Conservation (phyloP, 495 filamentous ascomycete genomes). For the Aspergillus hancockii region DNA sequence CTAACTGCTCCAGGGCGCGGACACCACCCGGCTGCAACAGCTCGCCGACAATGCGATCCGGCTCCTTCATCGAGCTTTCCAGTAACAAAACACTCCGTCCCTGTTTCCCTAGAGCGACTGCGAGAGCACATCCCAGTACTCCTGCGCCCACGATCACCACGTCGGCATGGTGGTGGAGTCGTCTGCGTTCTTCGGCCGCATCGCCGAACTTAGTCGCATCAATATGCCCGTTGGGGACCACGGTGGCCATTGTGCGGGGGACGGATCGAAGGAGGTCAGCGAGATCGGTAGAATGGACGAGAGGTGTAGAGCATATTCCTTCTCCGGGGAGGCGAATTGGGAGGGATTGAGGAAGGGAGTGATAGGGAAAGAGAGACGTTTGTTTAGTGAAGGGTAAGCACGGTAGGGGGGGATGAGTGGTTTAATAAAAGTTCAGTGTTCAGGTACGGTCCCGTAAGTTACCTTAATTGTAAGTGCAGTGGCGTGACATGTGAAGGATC, state of each 20-base stretch:
- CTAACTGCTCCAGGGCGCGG: slow-evolving; percentile 75
- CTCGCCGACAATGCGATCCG: slow-evolving; percentile 95
- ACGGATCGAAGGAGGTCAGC: slow-evolving; percentile 13
- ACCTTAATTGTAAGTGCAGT: slow-evolving; percentile 11
- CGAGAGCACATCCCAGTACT: slow-evolving; percentile 83
- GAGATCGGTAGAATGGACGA: slow-evolving; percentile 10
- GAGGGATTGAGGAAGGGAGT: slow-evolving; percentile 8
- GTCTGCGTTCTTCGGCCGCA: slow-evolving; percentile 41
- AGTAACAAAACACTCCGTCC: slow-evolving; percentile 90
- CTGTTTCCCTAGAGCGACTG: slow-evolving; percentile 83
- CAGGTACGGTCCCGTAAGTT: neutral
- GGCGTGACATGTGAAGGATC: slow-evolving; percentile 44
- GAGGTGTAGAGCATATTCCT: slow-evolving; percentile 22
- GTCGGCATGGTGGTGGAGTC: slow-evolving; percentile 63
- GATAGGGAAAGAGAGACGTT: too few species aligned
- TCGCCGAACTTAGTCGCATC: slow-evolving; percentile 23
- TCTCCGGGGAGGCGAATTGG: slow-evolving; percentile 9
- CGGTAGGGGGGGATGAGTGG: neutral
- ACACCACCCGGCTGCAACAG: slow-evolving; percentile 92
- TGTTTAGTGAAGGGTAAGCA: slow-evolving; percentile 12
- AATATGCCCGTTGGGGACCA: slow-evolving; percentile 30
- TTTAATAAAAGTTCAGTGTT: slow-evolving; percentile 2
- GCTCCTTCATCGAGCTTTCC: slow-evolving; percentile 86
- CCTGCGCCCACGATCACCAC: slow-evolving; percentile 90
- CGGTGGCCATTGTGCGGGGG: slow-evolving; percentile 26